Base-by-base conservation (phyloP, 805 yeast genomes). In the Grigorovia jiainica region DNA sequence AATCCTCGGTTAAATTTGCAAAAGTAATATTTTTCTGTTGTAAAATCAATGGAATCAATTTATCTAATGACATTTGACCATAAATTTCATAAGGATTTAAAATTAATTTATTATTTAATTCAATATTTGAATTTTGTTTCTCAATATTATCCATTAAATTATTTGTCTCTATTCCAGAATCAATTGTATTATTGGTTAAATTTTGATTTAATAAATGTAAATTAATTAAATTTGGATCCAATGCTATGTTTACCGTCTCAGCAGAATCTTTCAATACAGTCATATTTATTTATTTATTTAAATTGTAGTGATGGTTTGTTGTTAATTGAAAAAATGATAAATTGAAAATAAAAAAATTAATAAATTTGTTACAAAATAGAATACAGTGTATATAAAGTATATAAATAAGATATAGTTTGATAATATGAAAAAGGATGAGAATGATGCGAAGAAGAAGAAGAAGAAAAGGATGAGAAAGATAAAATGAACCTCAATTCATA, bases 41-140 rank as follows among this genome's bases (percentile, higher is more conserved):
- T 34, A 79, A 64, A 25, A 80, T 76, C 32, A 75, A 63, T 4
- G 82, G 82, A 20, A 81, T 74, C 29, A 80, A 55, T 48, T 78
- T 78, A 15, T 68, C 66, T 27, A 80, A 53, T 0, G 76, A 62
- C 46, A 76, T 61, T 35, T 67, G 44, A 8, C 58, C 60, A 43
- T 47, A 61, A 3, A 50, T 34, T 31, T 57, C 63, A 38, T 56
- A 55, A 1, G 65, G 65, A 43, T 61, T 61, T 24, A 48, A 47
- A 11, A 61, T 42, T 23, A 61, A 41, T 3, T 53, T 45, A 18
- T 11, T 15, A 13, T 11, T 27, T 7, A 15, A 19, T 31, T 35
- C 34, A n/a, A n/a, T n/a, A n/a, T n/a, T n/a, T n/a, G n/a, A n/a
- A n/a, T n/a, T n/a, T n/a, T n/a, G n/a, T n/a, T n/a, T n/a, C n/a